These are phyloP conservation scores for Bisporella sp. DNA, from an alignment of 2,329 filamentous ascomycete genomes.

Conservation along the genomic window DNA sequence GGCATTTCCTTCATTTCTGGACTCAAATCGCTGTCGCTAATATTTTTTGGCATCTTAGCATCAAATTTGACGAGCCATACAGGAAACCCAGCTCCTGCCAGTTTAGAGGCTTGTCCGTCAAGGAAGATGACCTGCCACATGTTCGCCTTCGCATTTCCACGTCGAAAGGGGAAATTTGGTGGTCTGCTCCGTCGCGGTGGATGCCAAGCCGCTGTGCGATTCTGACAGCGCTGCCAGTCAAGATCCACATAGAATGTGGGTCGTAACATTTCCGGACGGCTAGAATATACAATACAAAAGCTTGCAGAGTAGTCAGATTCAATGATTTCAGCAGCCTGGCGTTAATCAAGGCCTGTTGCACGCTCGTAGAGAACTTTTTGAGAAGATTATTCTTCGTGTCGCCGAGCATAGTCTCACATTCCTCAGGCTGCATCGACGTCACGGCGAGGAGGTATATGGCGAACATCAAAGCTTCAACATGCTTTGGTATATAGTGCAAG, in stretches of 20 bases:
- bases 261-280: constrained; percentile 31
- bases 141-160: constrained; percentile 53
- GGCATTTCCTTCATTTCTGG: constrained; percentile 36
- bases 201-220: constrained; percentile 43
- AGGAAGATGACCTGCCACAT: constrained; percentile 57
- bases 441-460: constrained; percentile 6
- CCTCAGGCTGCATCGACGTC: constrained; percentile 17
- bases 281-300: constrained; percentile 55
- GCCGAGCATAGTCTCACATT: constrained; percentile 45
- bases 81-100: constrained; percentile 42
- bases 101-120: constrained; percentile 49
- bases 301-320: constrained; percentile 60
- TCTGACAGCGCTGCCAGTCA: constrained; percentile 39
- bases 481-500: constrained; percentile 6
- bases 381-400: constrained; percentile 45
- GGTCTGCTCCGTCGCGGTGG: constrained; percentile 34
- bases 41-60: constrained; percentile 43
- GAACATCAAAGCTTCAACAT: constrained; percentile 8
- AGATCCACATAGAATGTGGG: constrained; percentile 40
- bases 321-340: constrained; percentile 59
- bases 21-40: constrained; percentile 47
- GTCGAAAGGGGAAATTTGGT: constrained; percentile 41
- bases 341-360: constrained; percentile 61
- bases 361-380: constrained; percentile 47
- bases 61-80: constrained; percentile 35